Evolutionary conservation across 257 asterid genomes (phyloP), one percentile per base, ranked within the genome.

Genomic region (Ilex aquifolium): DNA sequence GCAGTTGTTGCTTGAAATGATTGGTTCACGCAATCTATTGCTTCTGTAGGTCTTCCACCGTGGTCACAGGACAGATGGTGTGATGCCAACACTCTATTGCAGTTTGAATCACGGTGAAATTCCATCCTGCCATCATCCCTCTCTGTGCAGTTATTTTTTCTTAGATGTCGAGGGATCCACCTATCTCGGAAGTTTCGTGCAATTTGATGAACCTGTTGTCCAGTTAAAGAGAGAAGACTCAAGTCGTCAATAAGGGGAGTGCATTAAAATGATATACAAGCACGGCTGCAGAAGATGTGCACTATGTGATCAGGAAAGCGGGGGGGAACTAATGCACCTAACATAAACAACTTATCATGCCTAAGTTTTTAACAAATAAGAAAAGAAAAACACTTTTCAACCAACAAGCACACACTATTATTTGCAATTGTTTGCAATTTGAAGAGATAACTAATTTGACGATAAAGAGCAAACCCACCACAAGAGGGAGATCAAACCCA

Each of bases 171-270:
- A 46, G 86, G 97, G 48, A 90, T 85, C 97, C 97, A 90, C 80
- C 82, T 82, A 67, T 90, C 97, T 50, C 97, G 74, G 81, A 90
- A 90, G 78, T 70, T 85, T 31, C 96, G 80, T 57, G 97, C 96
- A 72, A 76, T 90, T 74, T 85, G 93, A 79, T 88, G 90, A 67
- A 85, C 95, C 97, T 90, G 81, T 66, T 60, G 69, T 60, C 68
- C 63, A 67, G 51, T 63, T 50, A 67, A 57, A 14, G 4, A 2
- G 10, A 6, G 31, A 64, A 36, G 71, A 73, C 59, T 73, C 73
- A 67, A 69, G 69, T 55, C 62, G 55, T 36, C 30, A 57, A 31
- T 7, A 39, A 30, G 27, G 48, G 59, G 42, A 36, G 42, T 36
- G 42, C 42, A 36, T 36, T 36, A 36, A 36, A 36, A 36, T 36